Percentiles rank a stretch among this genome's conserved stretches.
phyloP scores from a whole-genome alignment of 2,329 filamentous ascomycete genomes.

The Cordyceps cateniannulata region DNA sequence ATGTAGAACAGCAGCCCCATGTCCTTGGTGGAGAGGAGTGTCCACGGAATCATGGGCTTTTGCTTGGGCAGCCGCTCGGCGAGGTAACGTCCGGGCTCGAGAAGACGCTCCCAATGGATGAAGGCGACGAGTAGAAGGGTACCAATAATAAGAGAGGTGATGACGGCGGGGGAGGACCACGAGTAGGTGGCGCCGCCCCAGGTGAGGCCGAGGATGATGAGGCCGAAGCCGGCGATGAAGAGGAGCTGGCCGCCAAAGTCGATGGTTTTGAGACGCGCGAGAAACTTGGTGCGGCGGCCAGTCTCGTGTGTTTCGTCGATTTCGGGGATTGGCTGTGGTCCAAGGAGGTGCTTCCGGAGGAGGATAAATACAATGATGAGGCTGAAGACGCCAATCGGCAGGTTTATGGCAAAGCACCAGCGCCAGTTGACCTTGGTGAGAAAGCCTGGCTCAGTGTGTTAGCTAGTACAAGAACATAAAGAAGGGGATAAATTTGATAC shows the following conservation, averaged over 20 bases:
- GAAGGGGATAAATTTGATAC: conserved; percentile 18
- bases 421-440: conserved; percentile 52
- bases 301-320: conserved; percentile 33
- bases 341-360: conserved; percentile 52
- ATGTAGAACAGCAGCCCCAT: conserved; percentile 55
- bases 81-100: conserved; percentile 42
- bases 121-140: conserved; percentile 34
- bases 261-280: conserved; percentile 43
- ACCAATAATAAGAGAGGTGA: conserved; percentile 43
- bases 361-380: conserved; percentile 49
- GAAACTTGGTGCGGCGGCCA: conserved; percentile 28
- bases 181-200: conserved; percentile 49
- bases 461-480: not conserved
- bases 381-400: conserved; percentile 47
- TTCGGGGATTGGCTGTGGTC: conserved; percentile 41
- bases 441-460: conserved; percentile 29
- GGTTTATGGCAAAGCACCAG: conserved; percentile 60
- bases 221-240: conserved; percentile 48
- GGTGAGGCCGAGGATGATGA: conserved; percentile 48
- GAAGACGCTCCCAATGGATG: conserved; percentile 46
- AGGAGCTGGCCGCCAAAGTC: conserved; percentile 50
- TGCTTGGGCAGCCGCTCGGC: conserved; percentile 45
- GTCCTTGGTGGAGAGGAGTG: conserved; percentile 50
- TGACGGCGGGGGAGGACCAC: conserved; percentile 43
- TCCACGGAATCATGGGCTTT: conserved; percentile 58